These are phyloP conservation scores for Amanita phalloides DNA, from an alignment of 768 basidiomycete species.

Conservation along the genomic window DNA sequence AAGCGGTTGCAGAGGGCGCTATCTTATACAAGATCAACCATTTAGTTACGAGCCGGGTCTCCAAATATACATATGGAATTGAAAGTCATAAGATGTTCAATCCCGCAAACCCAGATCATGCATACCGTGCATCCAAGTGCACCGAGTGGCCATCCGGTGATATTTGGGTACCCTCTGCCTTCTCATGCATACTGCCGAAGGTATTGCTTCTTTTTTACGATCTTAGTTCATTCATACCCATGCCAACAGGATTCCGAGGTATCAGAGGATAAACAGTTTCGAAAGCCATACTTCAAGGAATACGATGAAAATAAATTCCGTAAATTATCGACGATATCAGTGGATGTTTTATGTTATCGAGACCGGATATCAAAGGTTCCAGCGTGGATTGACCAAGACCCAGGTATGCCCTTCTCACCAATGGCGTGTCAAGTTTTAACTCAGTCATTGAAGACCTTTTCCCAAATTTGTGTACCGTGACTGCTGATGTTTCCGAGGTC, in stretches of 20 bases:
- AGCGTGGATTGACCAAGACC: conserved; percentile 8
- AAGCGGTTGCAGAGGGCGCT: conserved; percentile 16
- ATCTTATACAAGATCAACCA: conserved; percentile 14
- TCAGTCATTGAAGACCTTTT: conserved; percentile 7
- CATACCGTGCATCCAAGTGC: not conserved
- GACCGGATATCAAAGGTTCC: conserved; percentile 9
- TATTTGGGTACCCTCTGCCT: conserved; percentile 1
- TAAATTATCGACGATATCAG: conserved; percentile 6
- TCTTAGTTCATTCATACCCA: not conserved
- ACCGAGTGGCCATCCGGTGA: conserved; percentile 1
- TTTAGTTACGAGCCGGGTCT: conserved; percentile 10
- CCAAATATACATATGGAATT: conserved; percentile 10
- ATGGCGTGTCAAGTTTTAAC: not conserved
- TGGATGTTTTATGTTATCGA: conserved; percentile 10
- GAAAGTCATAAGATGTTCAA: conserved; percentile 4
- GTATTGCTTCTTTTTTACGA: not conserved
- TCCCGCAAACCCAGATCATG: conserved; percentile 8
- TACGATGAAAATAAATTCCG: conserved; percentile 6
- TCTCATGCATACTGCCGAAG: conserved; percentile 3
- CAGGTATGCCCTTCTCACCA: conserved; percentile 5
- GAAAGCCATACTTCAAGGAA: conserved; percentile 2
- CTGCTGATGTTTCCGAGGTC: conserved; percentile 11
- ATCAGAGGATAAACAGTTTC: conserved; percentile 14
- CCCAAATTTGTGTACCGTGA: conserved; percentile 12
- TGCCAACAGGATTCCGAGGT: conserved; percentile 12